Base-by-base conservation (phyloP, 208 protist species). In the Trichomonas tenax region DNA sequence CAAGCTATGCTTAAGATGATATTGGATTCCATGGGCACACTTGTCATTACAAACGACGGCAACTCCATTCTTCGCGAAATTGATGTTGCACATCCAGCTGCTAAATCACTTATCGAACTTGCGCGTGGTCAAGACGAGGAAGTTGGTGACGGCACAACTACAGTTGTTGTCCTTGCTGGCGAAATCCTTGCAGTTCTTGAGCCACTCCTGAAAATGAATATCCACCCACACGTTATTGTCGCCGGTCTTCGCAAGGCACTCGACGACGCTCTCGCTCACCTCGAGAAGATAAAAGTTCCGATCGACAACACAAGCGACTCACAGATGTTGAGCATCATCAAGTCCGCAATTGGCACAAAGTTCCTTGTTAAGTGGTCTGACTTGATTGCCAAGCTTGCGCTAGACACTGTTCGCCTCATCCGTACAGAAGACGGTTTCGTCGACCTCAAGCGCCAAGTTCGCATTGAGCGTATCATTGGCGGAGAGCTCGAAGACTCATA, bases 1-100 rank as follows among this genome's bases (percentile, higher is more conserved):
- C 98, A 98, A 82, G 98, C 99, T 48, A 99, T 99, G 99, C 98
- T 99, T 38, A 99, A 99, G 98, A 99, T 99, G 99, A 99, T 99
- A 95, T 97, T 99, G 40, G 99, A 99, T 97, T 98, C 99, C 51
- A 99, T 99, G 98, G 99, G 99, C 48, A 98, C 99, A 81, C 99
- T 99, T 82, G 98, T 99, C 38, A 98, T 99, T 46, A 99, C 99
- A 49, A 99, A 99, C 97, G 99, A 99, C 97, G 99, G 99, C 81
- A 99, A 99, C 97, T 98, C 98, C 84, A 99, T 99, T 97, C 98
- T 99, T 40, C 98, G 99, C 86, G 99, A 99, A 97, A 99, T 99
- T 96, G 99, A 99, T 97, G 99, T 99, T 36, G 98, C 98, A 63
- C 99, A 99, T 97, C 99, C 99, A 21, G 99, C 99, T 21, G 99